Evolutionary conservation across 257 asterid genomes (phyloP), one percentile per base, ranked within the genome.

Genomic region (Lycium ferocissimum): DNA sequence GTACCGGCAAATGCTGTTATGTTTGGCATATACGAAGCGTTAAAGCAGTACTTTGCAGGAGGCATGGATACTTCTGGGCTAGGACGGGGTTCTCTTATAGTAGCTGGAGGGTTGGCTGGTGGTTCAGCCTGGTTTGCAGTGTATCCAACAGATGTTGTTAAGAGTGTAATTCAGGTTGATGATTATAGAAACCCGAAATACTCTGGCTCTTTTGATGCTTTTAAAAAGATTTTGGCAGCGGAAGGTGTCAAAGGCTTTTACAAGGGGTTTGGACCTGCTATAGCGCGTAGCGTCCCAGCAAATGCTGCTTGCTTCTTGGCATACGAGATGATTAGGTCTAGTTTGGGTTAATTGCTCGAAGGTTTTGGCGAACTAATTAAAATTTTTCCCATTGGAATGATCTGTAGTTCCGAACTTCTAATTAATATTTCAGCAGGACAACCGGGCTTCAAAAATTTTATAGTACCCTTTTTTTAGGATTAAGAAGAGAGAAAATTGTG

Each of bases 241-340:
- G 97, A 94, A 82, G 97, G 98, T 10, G 91, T 89, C 61, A 93
- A 91, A 70, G 99, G 99, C 20, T 89, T 95, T 10, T 95, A 94
- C 84, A 95, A 92, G 90, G 99, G 99, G 1, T 95, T 95, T 80
- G 97, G 94, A 35, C 98, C 97, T 3, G 98, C 97, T 73, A 93
- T 95, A 97, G 92, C 93, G 7, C 95, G 97, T 4, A 95, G 99
- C 33, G 89, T 95, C 84, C 98, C 99, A 7, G 98, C 98, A 51
- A 93, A 94, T 86, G 98, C 94, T 12, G 97, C 99, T 1, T 92
- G 97, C 87, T 95, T 95, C 92, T 87, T 95, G 93, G 98, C 94
- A 6, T 95, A 94, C 78, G 99, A 94, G 87, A 89, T 94, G 62
- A 91, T 93, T 2, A 90, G 90, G 89, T 91, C 97, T 66, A 90